Conservation (phyloP, 805 yeast genomes). For the Schwanniomyces polymorphus region DNA sequence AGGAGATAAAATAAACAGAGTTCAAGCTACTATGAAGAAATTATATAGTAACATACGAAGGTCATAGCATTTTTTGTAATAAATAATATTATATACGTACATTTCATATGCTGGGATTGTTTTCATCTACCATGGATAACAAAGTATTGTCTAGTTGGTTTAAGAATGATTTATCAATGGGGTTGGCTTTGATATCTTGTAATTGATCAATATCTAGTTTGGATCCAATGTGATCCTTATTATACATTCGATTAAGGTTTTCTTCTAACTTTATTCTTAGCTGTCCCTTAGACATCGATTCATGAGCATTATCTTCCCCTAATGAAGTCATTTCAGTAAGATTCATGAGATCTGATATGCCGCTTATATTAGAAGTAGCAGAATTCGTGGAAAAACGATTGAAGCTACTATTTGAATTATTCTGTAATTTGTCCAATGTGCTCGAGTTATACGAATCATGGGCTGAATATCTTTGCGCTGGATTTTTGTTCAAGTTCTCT, state of each 20-base stretch:
- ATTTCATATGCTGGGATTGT: neutral
- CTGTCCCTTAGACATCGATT: constrained; percentile 29
- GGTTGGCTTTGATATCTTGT: neutral
- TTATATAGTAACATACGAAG: neutral
- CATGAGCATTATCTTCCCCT: constrained; percentile 15
- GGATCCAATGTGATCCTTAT: neutral
- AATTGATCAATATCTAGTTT: neutral
- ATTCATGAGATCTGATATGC: constrained; percentile 46
- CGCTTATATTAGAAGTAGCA: constrained; percentile 49
- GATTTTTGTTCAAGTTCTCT: constrained; percentile 24
- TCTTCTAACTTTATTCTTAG: constrained; percentile 36
- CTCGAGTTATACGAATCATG: constrained; percentile 35
- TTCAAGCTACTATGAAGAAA: neutral
- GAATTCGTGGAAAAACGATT: constrained; percentile 58
- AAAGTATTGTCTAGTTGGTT: constrained; percentile 16
- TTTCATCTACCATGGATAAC: neutral
- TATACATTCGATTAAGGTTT: constrained; percentile 36
- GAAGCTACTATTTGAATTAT: constrained; percentile 21
- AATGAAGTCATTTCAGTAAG: constrained; percentile 44
- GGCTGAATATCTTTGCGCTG: neutral
- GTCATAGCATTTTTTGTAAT: neutral
- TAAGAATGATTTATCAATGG: constrained; percentile 11
- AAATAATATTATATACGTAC: neutral
- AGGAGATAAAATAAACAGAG: neutral
- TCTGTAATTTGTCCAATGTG: constrained; percentile 26